Evolutionary conservation across 495 filamentous ascomycete species (phyloP).

Genomic region (Neurospora cerealis): DNA sequence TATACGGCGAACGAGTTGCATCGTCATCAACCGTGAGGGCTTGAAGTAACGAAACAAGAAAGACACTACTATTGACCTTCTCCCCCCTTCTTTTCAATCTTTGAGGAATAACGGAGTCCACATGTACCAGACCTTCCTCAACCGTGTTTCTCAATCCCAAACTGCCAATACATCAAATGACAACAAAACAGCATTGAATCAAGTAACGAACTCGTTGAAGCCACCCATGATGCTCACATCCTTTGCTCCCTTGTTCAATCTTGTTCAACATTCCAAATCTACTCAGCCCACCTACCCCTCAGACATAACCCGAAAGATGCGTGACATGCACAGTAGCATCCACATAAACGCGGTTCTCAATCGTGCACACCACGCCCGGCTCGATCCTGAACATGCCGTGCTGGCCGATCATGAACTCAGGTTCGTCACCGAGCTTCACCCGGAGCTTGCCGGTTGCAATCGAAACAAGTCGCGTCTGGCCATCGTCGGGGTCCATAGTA

Average conservation of each 20-base stretch:
- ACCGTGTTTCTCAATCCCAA: background rate
- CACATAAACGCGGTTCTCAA: conserved; percentile 24
- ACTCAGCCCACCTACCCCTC: background rate
- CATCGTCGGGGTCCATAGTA: conserved; percentile 9
- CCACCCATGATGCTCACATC: too few species aligned
- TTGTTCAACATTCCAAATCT: background rate
- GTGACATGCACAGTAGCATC: conserved; percentile 27
- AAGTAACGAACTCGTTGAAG: background rate
- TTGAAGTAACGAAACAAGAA: background rate
- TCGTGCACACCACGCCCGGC: conserved; percentile 12
- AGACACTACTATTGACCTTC: background rate
- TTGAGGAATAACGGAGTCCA: too few species aligned
- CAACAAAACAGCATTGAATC: background rate
- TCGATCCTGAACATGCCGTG: conserved; percentile 25
- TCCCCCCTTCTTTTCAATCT: too few species aligned
- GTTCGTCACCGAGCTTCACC: conserved; percentile 16
- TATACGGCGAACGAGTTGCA: background rate
- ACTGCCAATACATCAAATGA: background rate
- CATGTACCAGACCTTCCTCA: too few species aligned
- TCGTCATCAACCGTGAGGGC: background rate
- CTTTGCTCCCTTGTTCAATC: background rate
- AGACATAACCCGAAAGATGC: conserved; percentile 12
- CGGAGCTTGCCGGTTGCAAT: conserved; percentile 27
- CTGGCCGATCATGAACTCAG: conserved; percentile 26
- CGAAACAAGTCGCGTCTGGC: conserved; percentile 21